Percentiles rank a stretch among this genome's conserved stretches.
Conservation (phyloP, 768 basidiomycete genomes). For the Podaxis sp. region DNA sequence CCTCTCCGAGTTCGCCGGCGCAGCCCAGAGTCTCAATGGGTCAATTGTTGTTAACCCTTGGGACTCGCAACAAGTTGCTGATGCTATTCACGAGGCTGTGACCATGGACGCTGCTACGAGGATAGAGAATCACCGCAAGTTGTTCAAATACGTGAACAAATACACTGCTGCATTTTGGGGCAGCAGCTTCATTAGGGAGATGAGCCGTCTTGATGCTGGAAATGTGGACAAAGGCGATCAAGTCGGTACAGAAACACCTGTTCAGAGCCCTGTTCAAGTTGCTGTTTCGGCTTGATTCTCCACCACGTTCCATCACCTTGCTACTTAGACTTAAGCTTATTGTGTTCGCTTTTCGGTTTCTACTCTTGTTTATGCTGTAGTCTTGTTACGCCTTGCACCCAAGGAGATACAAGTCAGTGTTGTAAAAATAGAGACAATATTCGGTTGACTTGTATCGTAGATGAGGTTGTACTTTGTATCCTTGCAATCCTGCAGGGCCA, state of each 20-base stretch:
- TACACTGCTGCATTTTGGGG: constrained; percentile 95
- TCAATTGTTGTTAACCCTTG: constrained; percentile 98
- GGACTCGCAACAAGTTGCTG: constrained; percentile 98
- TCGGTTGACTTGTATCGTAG: too few species aligned
- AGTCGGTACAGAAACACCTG: neutral
- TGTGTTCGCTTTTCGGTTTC: neutral
- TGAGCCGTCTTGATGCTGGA: constrained; percentile 56
- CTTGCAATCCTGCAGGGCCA: too few species aligned
- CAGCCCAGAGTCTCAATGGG: constrained; percentile 93
- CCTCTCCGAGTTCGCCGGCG: constrained; percentile 97
- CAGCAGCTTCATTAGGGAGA: constrained; percentile 84
- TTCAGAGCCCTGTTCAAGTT: neutral
- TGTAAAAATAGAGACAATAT: neutral
- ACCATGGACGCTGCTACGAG: constrained; percentile 80
- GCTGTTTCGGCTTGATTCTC: neutral
- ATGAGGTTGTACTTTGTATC: too few species aligned
- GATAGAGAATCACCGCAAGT: constrained; percentile 92
- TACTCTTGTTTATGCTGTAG: neutral
- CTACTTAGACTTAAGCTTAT: constrained; percentile 6
- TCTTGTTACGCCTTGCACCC: neutral
- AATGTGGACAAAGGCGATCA: constrained; percentile 23
- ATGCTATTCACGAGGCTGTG: constrained; percentile 95
- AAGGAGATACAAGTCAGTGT: neutral
- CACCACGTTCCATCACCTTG: neutral
- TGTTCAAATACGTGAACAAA: constrained; percentile 96